Conservation (phyloP, 441 rosid species). For the Adansonia gregorii region DNA sequence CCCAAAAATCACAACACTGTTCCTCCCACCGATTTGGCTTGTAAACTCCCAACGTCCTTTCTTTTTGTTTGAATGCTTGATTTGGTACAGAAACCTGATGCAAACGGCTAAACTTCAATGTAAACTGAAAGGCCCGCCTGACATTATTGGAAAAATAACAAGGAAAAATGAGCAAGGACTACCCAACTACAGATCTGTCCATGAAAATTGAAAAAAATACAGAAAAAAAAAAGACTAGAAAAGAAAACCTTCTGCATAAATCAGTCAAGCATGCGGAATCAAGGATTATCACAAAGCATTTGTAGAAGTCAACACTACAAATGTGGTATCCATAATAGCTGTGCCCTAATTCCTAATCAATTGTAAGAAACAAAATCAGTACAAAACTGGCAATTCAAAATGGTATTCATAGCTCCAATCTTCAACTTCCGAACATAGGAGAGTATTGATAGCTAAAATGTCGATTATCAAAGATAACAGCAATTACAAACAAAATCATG, state of each 20-base stretch:
- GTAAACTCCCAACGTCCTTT: conserved; percentile 2
- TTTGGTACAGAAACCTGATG: conserved; percentile 25
- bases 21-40: not conserved
- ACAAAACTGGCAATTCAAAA: not conserved
- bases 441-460: not conserved
- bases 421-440: not conserved
- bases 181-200: not conserved
- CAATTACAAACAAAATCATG: not conserved
- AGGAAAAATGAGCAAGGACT: not conserved
- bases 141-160: not conserved
- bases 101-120: not conserved
- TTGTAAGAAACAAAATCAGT: not conserved
- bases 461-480: not conserved
- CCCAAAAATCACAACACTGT: not conserved
- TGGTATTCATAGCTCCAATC: not conserved
- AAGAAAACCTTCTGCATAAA: too few relatives aligned
- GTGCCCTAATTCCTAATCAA: not conserved
- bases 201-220: not conserved
- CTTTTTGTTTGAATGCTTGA: not conserved
- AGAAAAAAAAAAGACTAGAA: not conserved
- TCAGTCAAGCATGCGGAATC: not conserved
- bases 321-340: not conserved
- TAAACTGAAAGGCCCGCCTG: not conserved
- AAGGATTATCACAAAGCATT: not conserved
- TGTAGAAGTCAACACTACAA: not conserved